Evolutionary conservation across 331 rosid genomes (phyloP), one percentile per base, ranked within the genome.

Genomic region (Cucumis variabilis): DNA sequence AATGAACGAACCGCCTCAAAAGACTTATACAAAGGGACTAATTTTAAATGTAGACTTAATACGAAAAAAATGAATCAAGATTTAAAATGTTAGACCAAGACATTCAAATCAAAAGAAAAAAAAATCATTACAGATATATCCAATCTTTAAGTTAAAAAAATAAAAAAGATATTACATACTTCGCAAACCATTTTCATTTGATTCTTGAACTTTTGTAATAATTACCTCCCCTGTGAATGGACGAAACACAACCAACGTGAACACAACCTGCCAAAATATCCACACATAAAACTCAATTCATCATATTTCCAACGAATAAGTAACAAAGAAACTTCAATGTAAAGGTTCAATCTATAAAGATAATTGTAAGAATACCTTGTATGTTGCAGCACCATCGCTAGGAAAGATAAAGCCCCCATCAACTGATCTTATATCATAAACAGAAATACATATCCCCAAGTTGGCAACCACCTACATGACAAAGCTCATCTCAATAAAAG

Each of bases 391-490:
- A 77, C 98, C 99, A 28, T 93, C 96, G 63, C 91, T 87, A 7
- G 96, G 91, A 88, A 88, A 89, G 90, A 96, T 89, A 83, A 94
- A 93, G 16, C 96, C 96, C 24, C 98, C 97, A n/a, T 92, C 92
- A 60, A 95, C 87, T 76, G 95, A 93, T 77, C 78, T 90, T 88
- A 95, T 93, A 90, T 93, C 98, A 86, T 94, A 93, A 6, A 96
- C 89, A 62, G 96, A 96, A 72, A 91, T 72, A 88, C 99, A 96
- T 63, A 96, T 96, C 87, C 99, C 98, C 91, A 94, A 89, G 46
- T 94, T 93, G 51, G 98, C 89, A 83, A 96, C 88, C 87, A 96
- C 97, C 97, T 96, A 75, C 90, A 90, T 79, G 62, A 79, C 80
- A 46, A 62, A 44, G 68, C 37, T 84, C 20, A 84, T 48, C 79